A percentile compares a stretch with the other conserved stretches of the same genome.
Conservation (phyloP, 2,329 filamentous ascomycete genomes). For the Phaeoacremonium minimum region DNA sequence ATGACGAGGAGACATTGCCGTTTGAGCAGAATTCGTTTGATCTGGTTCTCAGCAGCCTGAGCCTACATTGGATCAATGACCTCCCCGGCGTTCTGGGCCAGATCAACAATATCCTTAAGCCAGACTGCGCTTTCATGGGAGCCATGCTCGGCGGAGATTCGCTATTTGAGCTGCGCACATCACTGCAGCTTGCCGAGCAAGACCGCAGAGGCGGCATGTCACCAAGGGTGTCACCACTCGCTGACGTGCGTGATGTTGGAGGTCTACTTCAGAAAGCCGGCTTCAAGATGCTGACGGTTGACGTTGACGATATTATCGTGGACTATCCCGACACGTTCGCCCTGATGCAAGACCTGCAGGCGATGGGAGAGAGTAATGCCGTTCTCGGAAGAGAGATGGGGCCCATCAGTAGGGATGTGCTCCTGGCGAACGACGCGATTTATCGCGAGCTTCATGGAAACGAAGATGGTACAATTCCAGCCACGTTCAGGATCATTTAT, state of each 20-base stretch:
- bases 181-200: conserved; percentile 85
- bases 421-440: conserved; percentile 83
- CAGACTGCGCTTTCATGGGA: conserved; percentile 86
- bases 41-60: conserved; percentile 82
- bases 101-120: conserved; percentile 82
- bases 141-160: conserved; percentile 97
- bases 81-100: conserved; percentile 79
- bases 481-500: conserved; percentile 92
- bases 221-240: conserved; percentile 85
- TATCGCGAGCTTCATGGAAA: conserved; percentile 86
- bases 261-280: conserved; percentile 81
- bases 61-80: conserved; percentile 97
- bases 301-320: conserved; percentile 95
- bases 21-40: conserved; percentile 78
- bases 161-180: conserved; percentile 88
- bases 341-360: conserved; percentile 89
- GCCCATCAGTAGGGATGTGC: conserved; percentile 71
- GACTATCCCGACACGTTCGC: conserved; percentile 89
- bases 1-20: conserved; percentile 68
- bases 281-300: conserved; percentile 94
- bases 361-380: conserved; percentile 94
- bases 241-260: conserved; percentile 87
- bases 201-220: conserved; percentile 89
- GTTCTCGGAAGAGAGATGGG: conserved; percentile 81
- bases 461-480: conserved; percentile 70